These are phyloP conservation scores for Lentinula sp. DNA, from an alignment of 768 basidiomycete genomes.

Conservation along the genomic window DNA sequence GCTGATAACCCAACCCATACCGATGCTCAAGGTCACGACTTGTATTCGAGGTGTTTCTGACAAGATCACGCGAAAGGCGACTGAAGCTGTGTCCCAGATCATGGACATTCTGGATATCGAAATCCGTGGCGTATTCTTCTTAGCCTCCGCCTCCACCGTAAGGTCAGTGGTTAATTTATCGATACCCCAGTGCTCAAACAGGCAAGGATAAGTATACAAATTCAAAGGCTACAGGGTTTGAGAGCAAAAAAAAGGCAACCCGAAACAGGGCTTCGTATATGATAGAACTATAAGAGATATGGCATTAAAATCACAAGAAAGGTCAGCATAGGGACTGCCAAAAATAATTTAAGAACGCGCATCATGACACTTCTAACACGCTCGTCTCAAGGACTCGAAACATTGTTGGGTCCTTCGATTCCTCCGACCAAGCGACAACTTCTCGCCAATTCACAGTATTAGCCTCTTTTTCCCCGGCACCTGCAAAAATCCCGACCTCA, in stretches of 20 bases:
- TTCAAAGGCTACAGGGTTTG: neutral
- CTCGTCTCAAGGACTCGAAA: slow-evolving; percentile 81
- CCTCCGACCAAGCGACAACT: slow-evolving; percentile 74
- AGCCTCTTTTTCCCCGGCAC: slow-evolving; percentile 83
- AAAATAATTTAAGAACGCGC: neutral
- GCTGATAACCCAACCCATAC: too few species aligned
- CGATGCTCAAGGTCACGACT: too few species aligned
- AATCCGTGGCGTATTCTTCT: too few species aligned
- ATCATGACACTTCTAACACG: slow-evolving; percentile 61
- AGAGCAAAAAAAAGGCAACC: neutral
- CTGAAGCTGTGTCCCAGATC: too few species aligned
- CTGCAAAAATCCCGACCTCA: slow-evolving; percentile 67
- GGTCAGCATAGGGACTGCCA: neutral
- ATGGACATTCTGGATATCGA: too few species aligned
- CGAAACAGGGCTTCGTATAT: neutral
- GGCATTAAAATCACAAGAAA: neutral
- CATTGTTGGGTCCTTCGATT: slow-evolving; percentile 64
- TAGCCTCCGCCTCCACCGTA: too few species aligned
- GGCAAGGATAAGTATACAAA: neutral
- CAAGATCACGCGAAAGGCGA: too few species aligned
- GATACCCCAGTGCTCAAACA: neutral
- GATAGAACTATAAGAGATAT: neutral
- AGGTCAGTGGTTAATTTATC: too few species aligned
- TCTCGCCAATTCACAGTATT: slow-evolving; percentile 78
- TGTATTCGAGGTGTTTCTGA: too few species aligned